phyloP scores from a whole-genome alignment of 2,329 filamentous ascomycete species.

The Fusarium sp. region DNA sequence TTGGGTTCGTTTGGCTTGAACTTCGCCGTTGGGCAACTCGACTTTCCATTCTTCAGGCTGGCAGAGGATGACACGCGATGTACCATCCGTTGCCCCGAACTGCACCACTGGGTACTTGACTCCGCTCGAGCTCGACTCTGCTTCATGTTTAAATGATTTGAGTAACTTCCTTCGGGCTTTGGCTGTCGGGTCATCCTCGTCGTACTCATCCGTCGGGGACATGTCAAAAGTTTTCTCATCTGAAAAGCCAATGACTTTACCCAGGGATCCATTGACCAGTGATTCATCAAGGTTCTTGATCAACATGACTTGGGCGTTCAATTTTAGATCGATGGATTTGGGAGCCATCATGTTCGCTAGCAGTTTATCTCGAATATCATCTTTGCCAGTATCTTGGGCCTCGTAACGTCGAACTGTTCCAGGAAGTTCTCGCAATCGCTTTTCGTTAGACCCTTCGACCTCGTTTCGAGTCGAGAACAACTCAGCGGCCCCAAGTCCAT shows the following conservation, averaged over 20 bases:
- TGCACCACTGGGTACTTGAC: slow-evolving; percentile 84
- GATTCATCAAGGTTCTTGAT: slow-evolving; percentile 98
- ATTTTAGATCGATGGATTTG: slow-evolving; percentile 80
- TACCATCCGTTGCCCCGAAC: slow-evolving; percentile 82
- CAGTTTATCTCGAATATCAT: slow-evolving; percentile 76
- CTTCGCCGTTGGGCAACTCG: slow-evolving; percentile 92
- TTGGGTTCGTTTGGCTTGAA: slow-evolving; percentile 87
- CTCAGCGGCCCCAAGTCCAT: slow-evolving; percentile 79
- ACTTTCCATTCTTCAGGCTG: slow-evolving; percentile 95
- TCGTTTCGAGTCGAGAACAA: slow-evolving; percentile 91
- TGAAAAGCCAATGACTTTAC: slow-evolving; percentile 72
- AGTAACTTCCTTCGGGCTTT: slow-evolving; percentile 67
- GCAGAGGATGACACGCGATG: slow-evolving; percentile 73
- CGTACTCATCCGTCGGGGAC: slow-evolving; percentile 54
- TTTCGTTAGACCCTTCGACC: slow-evolving; percentile 86
- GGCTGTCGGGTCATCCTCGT: slow-evolving; percentile 55
- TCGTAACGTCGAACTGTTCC: slow-evolving; percentile 76
- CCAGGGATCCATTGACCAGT: slow-evolving; percentile 93
- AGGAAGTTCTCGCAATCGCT: slow-evolving; percentile 76
- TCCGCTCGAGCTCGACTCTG: slow-evolving; percentile 58
- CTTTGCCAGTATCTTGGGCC: slow-evolving; percentile 82
- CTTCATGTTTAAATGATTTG: slow-evolving; percentile 59
- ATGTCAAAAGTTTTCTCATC: slow-evolving; percentile 55
- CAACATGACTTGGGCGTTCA: slow-evolving; percentile 97
- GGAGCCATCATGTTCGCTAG: slow-evolving; percentile 95